Base-by-base conservation (phyloP, 2,329 filamentous ascomycete genomes). In the Sclerotinia sclerotiorum region DNA sequence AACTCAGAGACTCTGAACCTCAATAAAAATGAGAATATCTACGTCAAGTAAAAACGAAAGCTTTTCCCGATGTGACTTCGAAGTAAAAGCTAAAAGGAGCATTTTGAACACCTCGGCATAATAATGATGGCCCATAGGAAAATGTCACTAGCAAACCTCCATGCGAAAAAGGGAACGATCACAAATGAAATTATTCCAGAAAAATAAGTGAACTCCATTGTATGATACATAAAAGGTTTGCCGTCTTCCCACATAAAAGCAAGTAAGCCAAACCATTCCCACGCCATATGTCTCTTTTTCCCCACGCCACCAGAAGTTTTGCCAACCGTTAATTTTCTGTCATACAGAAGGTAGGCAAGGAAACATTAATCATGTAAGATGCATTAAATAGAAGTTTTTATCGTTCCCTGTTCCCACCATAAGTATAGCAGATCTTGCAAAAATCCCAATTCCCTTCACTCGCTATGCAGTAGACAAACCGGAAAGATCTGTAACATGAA, bases 381-480 rank as follows among this genome's bases (percentile, higher is more conserved):
- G 73, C 72, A 76, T 76, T 75, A 75, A 74, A 69, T 73, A 74
- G 69, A 69, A 72, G 71, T 69, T 65, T 67, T 58, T 70, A 52
- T 68, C 72, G 68, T 72, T 71, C 69, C 72, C 68, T 70, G 56
- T 69, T 65, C 69, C 70, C 68, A 62, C 69, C 68, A 68, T 49
- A 71, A 72, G 71, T 72, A 70, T 71, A 73, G 70, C 68, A 75
- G 72, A 75, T 73, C 70, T 74, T 68, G 71, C 70, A 76, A 76
- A 75, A 72, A 72, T 67, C 69, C 72, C 74, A 70, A 71, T 70
- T 74, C 67, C 76, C 72, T 62, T 77, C 76, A 76, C 77, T 77
- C 73, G 76, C 76, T 78, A 78, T 78, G 77, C 76, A 77, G 72
- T 75, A 72, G 76, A 77, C 70, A 73, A 75, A 74, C 70, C 69